phyloP scores from a whole-genome alignment of 208 protist genomes.

The Endotrypanum monterogeii region DNA sequence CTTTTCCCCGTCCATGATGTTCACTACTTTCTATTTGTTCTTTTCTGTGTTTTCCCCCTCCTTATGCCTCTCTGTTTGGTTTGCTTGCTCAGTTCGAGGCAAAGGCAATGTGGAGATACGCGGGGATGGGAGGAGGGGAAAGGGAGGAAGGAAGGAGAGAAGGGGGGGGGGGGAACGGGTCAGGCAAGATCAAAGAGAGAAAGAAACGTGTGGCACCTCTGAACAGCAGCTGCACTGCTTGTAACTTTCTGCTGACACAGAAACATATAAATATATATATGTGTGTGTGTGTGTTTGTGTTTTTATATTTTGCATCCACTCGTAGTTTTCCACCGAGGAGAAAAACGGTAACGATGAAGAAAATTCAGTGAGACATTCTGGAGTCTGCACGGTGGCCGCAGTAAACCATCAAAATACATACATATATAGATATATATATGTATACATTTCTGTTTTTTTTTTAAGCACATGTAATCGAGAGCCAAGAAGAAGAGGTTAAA shows the following conservation, averaged over 20 bases:
- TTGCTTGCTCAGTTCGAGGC: neutral
- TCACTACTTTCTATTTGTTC: neutral
- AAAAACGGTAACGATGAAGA: too few relatives aligned
- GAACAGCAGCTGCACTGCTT: neutral
- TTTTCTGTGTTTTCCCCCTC: neutral
- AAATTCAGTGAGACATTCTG: too few relatives aligned
- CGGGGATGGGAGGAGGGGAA: neutral
- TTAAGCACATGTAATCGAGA: too few relatives aligned
- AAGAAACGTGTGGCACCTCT: neutral
- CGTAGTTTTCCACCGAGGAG: too few relatives aligned
- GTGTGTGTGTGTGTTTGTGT: neutral
- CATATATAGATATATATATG: too few relatives aligned
- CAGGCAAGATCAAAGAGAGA: too few relatives aligned
- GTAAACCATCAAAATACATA: too few relatives aligned
- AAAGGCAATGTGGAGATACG: neutral
- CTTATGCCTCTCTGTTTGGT: neutral
- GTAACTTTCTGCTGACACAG: neutral
- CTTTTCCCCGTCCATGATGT: constrained; percentile 35
- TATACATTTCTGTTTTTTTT: too few relatives aligned
- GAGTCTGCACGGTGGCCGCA: too few relatives aligned
- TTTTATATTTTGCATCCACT: too few relatives aligned
- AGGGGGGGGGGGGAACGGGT: too few relatives aligned
- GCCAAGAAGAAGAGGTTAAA: too few relatives aligned
- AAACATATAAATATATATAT: neutral
- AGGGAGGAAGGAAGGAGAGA: neutral